Evolutionary conservation across 805 yeast species (phyloP).

Genomic region (Yamadazyma phyllophila): DNA sequence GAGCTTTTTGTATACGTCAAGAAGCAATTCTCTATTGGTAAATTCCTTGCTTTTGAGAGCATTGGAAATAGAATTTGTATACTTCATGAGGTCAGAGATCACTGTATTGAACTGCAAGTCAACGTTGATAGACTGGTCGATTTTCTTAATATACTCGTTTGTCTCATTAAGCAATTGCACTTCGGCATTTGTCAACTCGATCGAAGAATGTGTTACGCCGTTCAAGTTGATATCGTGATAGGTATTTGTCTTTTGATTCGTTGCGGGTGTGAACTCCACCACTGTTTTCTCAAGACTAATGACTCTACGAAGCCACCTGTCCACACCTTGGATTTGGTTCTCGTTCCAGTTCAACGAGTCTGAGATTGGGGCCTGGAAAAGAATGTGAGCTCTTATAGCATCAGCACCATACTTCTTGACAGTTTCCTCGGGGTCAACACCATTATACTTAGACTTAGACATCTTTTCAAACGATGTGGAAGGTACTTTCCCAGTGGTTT

Average conservation of each 20-base stretch:
- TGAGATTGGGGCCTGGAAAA: constrained; percentile 86
- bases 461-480: constrained; percentile 75
- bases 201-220: constrained; percentile 17
- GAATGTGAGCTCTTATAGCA: constrained; percentile 87
- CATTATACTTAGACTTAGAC: constrained; percentile 95
- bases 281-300: constrained; percentile 28
- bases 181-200: constrained; percentile 44
- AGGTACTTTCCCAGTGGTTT: constrained; percentile 51
- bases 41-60: constrained; percentile 30
- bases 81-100: constrained; percentile 86
- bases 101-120: constrained; percentile 76
- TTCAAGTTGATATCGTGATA: constrained; percentile 18
- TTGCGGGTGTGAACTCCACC: neutral
- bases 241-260: neutral
- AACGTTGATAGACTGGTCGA: constrained; percentile 58
- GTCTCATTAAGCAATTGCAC: constrained; percentile 55
- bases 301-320: constrained; percentile 78
- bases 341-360: constrained; percentile 92
- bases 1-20: constrained; percentile 51
- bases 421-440: constrained; percentile 83
- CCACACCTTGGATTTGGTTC: constrained; percentile 77
- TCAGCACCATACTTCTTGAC: constrained; percentile 84
- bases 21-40: constrained; percentile 40
- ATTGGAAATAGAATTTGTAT: constrained; percentile 50
- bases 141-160: constrained; percentile 44